A percentile compares a stretch with the other conserved stretches of the same genome.
Evolutionary conservation across 164 flowering plant species (phyloP).

Genomic region (Tetracentron sinense): DNA sequence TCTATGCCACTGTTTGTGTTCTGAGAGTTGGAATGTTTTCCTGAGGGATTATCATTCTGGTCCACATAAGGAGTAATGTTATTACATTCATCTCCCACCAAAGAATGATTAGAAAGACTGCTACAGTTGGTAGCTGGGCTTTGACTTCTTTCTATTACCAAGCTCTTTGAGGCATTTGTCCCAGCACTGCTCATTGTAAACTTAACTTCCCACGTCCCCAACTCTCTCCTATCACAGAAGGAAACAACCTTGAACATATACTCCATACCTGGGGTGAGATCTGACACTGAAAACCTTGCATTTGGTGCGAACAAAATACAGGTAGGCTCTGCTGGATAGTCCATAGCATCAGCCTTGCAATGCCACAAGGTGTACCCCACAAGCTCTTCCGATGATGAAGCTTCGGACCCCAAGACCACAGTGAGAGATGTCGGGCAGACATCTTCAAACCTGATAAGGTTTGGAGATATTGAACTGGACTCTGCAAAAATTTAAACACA

Average conservation of each 20-base stretch:
- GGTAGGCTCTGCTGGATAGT: slow-evolving; percentile 62
- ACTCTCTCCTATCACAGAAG: slow-evolving; percentile 31
- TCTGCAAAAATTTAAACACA: slow-evolving; percentile 28
- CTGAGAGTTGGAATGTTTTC: slow-evolving; percentile 11
- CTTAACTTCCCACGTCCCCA: slow-evolving; percentile 48
- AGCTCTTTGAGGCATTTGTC: slow-evolving; percentile 21
- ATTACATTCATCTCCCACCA: slow-evolving; percentile 86
- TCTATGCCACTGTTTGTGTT: slow-evolving; percentile 15
- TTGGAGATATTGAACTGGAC: slow-evolving; percentile 22
- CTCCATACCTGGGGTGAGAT: slow-evolving; percentile 56
- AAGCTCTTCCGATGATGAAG: slow-evolving; percentile 23
- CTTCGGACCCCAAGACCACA: slow-evolving; percentile 42
- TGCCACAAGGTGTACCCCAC: slow-evolving; percentile 66
- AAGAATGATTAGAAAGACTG: slow-evolving; percentile 82
- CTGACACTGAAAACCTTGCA: slow-evolving; percentile 42
- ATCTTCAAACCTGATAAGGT: slow-evolving; percentile 51
- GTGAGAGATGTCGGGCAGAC: slow-evolving; percentile 53
- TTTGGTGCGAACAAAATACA: slow-evolving; percentile 47
- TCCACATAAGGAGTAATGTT: slow-evolving; percentile 32
- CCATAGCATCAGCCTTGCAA: slow-evolving; percentile 40
- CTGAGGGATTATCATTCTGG: slow-evolving; percentile 30
- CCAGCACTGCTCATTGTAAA: slow-evolving; percentile 29
- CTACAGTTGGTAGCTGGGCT: slow-evolving; percentile 76
- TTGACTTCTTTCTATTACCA: slow-evolving; percentile 42
- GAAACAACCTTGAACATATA: slow-evolving; percentile 64